These are phyloP conservation scores for Umbellularia californica DNA, from an alignment of 164 flowering plant species.

Conservation along the genomic window DNA sequence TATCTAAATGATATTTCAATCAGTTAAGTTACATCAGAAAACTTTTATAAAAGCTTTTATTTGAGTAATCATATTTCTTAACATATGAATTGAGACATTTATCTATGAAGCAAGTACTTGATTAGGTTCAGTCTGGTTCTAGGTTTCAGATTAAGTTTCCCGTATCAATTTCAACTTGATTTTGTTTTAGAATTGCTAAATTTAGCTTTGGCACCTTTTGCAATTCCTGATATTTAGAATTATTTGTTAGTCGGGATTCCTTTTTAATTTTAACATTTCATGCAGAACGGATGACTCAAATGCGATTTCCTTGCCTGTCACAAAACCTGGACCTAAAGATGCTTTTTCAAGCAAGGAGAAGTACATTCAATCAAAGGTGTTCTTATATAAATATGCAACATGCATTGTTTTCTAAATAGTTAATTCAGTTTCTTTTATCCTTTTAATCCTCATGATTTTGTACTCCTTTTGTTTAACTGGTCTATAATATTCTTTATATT, in stretches of 20 bases:
- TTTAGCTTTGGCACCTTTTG: neutral
- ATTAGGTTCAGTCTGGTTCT: neutral
- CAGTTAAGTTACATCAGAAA: neutral
- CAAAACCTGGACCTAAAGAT: slow-evolving; percentile 63
- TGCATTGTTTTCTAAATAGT: neutral
- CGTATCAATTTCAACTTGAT: neutral
- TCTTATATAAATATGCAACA: neutral
- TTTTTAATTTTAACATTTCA: neutral
- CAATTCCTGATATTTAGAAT: neutral
- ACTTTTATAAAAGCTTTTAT: neutral
- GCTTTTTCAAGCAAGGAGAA: slow-evolving; percentile 31
- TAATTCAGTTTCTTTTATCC: neutral
- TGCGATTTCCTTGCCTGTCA: slow-evolving; percentile 18
- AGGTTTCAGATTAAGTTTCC: neutral
- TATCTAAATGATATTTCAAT: neutral
- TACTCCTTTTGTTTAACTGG: neutral
- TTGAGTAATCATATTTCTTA: neutral
- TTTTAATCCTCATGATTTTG: neutral
- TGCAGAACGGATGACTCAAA: slow-evolving; percentile 42
- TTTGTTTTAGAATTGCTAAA: neutral
- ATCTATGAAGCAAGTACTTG: neutral
- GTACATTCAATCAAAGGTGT: slow-evolving; percentile 42
- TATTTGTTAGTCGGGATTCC: neutral
- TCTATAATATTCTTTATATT: neutral
- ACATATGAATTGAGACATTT: neutral